Conservation (phyloP, 139 green algal genomes). For the Haematococcus lacustris region DNA sequence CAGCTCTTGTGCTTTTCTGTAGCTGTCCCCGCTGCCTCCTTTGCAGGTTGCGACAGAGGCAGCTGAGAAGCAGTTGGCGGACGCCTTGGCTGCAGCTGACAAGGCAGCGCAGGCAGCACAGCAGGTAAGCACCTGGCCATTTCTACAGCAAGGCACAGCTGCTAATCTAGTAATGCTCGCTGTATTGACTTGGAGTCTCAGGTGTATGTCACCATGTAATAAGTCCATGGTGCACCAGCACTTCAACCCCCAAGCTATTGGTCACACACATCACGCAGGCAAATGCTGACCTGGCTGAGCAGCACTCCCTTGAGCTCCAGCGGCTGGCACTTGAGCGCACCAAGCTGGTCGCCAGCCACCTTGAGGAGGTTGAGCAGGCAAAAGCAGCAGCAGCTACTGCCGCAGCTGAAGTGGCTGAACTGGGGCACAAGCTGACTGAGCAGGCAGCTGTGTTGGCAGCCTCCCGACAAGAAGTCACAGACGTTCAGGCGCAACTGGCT, state of each 20-base stretch:
- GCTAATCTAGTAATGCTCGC: neutral
- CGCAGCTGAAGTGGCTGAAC: too few species aligned
- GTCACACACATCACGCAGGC: too few species aligned
- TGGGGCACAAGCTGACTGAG: too few species aligned
- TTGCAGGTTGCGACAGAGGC: conserved; percentile 19
- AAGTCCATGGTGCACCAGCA: neutral
- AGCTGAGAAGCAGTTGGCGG: conserved; percentile 16
- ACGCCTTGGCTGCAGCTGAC: conserved; percentile 21
- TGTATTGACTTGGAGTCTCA: neutral
- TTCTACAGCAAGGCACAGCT: neutral
- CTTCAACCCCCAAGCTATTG: conserved; percentile 1
- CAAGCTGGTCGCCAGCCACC: conserved; percentile 24
- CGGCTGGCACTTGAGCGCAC: conserved; percentile 22
- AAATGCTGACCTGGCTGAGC: conserved; percentile 18
- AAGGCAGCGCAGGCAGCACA: too few species aligned
- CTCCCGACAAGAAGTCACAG: too few species aligned
- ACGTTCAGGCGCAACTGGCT: too few species aligned
- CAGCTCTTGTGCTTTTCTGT: too few species aligned
- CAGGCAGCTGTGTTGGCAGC: too few species aligned
- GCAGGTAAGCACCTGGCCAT: neutral
- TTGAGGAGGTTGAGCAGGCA: conserved; percentile 22
- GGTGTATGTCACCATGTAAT: neutral
- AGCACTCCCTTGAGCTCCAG: conserved; percentile 25
- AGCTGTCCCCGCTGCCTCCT: neutral
- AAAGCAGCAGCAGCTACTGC: too few species aligned